Percentiles rank a stretch among this genome's conserved stretches.
Evolutionary conservation across 345 rosid species (phyloP).

Genomic region (Aegle marmelos): DNA sequence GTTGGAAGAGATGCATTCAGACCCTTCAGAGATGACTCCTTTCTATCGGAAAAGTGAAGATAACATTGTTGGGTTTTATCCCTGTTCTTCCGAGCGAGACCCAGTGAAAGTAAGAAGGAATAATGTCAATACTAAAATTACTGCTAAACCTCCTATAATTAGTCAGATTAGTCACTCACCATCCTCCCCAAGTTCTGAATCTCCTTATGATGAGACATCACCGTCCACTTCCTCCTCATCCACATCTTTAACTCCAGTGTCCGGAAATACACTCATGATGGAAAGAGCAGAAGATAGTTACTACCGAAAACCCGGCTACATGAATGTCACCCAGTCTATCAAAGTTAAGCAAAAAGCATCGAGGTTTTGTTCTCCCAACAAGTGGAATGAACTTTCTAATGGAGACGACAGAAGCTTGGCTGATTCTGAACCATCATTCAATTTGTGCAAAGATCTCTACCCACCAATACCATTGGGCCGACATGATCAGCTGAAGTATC

Average conservation of each 20-base stretch:
- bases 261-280: constrained; percentile 30
- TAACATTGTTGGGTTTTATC: constrained; percentile 17
- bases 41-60: constrained; percentile 58
- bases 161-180: constrained; percentile 31
- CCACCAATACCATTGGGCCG: constrained; percentile 43
- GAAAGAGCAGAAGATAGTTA: constrained; percentile 46
- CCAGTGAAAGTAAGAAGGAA: constrained; percentile 61
- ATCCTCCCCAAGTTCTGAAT: constrained; percentile 58
- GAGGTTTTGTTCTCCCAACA: constrained; percentile 38
- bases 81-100: constrained; percentile 38
- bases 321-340: constrained; percentile 69
- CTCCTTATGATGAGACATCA: constrained; percentile 43
- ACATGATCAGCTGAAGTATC: constrained; percentile 21
- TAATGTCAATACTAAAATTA: constrained; percentile 47
- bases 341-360: constrained; percentile 69
- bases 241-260: constrained; percentile 42
- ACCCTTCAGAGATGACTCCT: constrained; percentile 23
- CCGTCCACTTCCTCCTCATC: constrained; percentile 60
- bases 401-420: constrained; percentile 53
- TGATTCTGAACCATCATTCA: constrained; percentile 39
- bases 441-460: constrained; percentile 48
- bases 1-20: constrained; percentile 39
- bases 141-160: constrained; percentile 46
- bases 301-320: constrained; percentile 62
- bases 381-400: constrained; percentile 39